phyloP scores from a whole-genome alignment of 352 stramenopile species.

The Blastocystis hominis region DNA sequence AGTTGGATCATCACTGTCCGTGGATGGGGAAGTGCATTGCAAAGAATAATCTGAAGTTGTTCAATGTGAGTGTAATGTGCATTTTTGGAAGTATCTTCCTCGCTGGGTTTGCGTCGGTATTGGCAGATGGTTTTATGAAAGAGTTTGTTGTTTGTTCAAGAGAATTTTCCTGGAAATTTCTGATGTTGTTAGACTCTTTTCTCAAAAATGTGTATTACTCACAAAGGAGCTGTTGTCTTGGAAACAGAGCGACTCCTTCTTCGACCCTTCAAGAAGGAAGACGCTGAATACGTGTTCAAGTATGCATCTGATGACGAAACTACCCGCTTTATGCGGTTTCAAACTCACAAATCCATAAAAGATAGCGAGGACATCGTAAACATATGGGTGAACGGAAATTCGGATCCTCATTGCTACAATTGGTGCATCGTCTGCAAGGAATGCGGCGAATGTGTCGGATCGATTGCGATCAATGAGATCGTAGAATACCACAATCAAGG shows the following conservation, averaged over 20 bases:
- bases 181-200: background rate
- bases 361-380: constrained; percentile 4
- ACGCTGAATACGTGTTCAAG: constrained; percentile 15
- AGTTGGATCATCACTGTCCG: constrained; percentile 54
- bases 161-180: constrained; percentile 45
- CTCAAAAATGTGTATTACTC: background rate
- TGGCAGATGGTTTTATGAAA: background rate
- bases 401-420: background rate
- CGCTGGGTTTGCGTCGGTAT: background rate
- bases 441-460: constrained; percentile 38
- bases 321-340: constrained; percentile 36
- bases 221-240: background rate
- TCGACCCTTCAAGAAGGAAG: background rate
- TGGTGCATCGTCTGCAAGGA: constrained; percentile 52
- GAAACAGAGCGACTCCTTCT: constrained; percentile 19
- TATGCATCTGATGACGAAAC: constrained; percentile 53
- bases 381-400: background rate
- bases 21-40: constrained; percentile 55
- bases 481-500: constrained; percentile 15
- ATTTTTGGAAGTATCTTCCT: background rate
- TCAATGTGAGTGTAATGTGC: constrained; percentile 18
- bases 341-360: constrained; percentile 7
- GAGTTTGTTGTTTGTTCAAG: background rate
- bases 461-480: constrained; percentile 22
- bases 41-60: constrained; percentile 18